These are phyloP conservation scores for Umbelopsis vinacea DNA, from an alignment of 192 early-diverging fungal species.

Conservation along the genomic window DNA sequence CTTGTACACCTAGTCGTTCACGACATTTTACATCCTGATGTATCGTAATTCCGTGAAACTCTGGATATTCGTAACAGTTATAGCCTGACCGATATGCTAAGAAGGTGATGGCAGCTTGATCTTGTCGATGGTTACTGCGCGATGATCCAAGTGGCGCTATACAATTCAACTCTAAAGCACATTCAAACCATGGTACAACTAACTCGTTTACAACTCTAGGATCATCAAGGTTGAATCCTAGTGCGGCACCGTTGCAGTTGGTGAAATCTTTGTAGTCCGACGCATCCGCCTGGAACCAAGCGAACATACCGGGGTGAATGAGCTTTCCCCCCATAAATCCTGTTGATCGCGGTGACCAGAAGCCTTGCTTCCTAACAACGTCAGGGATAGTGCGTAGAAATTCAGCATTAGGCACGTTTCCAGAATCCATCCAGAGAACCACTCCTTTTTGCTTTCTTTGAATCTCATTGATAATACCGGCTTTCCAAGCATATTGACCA, in stretches of 20 bases:
- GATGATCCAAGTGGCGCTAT: constrained; percentile 58
- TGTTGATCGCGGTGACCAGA: constrained; percentile 54
- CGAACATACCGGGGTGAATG: constrained; percentile 52
- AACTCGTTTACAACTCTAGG: constrained; percentile 43
- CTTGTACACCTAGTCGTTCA: constrained; percentile 19
- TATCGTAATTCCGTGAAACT: constrained; percentile 49
- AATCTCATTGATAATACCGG: constrained; percentile 55
- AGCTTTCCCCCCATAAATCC: constrained; percentile 45
- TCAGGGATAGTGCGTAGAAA: constrained; percentile 32
- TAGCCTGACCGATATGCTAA: constrained; percentile 45
- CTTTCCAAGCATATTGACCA: constrained; percentile 63
- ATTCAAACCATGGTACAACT: constrained; percentile 50
- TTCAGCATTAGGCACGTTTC: constrained; percentile 49
- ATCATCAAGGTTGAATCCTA: constrained; percentile 51
- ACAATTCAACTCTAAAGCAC: constrained; percentile 47
- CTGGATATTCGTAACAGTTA: constrained; percentile 44
- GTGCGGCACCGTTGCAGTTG: constrained; percentile 58
- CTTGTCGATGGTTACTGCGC: constrained; percentile 58
- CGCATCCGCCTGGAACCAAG: constrained; percentile 43
- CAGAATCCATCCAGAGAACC: constrained; percentile 56
- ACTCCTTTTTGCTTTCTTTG: constrained; percentile 45
- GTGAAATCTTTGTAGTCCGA: constrained; percentile 40
- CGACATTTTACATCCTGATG: constrained; percentile 36
- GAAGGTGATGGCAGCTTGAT: constrained; percentile 57
- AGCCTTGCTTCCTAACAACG: constrained; percentile 42